Evolutionary conservation across 208 protist species (phyloP), one percentile per base, ranked within the genome.

Genomic region (Crithidia expoeki): DNA sequence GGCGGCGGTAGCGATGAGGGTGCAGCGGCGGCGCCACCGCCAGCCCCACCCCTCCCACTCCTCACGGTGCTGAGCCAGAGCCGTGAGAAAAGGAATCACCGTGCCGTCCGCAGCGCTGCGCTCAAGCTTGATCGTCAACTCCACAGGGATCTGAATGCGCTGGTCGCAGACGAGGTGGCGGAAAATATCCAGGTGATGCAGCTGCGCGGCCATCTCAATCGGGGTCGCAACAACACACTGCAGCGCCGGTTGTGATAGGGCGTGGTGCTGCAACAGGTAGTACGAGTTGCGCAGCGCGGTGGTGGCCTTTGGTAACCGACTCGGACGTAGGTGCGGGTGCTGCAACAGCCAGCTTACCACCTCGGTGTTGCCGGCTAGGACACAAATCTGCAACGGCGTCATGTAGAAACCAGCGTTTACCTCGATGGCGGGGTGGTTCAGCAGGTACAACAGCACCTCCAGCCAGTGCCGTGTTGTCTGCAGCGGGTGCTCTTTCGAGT

Each of bases 41-140:
- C 80, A 85, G 23, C 64, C 70, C 69, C 69, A 81, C 14, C 74
- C 72, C 56, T 85, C 80, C 74, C 74, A 80, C 38, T 65, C 60
- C 9, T 12, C 34, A 7, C 69, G 74, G 34, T 78, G 63, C 33
- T 69, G 74, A 16, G 80, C 80, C 53, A 85, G 38, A 1, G 55
- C 49, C 19, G 74, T 75, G 38, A 81, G 32, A 55, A 71, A 85
- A 0, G 80, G 71, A 47, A 85, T 55, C 9, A 27, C 36, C 50
- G n/a, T 52, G 30, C 38, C n/a, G 12, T 70, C 52, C 34, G 61
- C 46, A 2, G 80, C 70, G 47, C 61, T 44, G 12, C 60, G 59
- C 80, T 85, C 74, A 12, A 85, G 66, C 17, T 56, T 16, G 55
- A 76, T 65, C 61, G 33, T 72, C 58, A 85, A 65, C 32, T n/a